Evolutionary conservation across 495 filamentous ascomycete species (phyloP).

Genomic region (Podospora appendiculata): DNA sequence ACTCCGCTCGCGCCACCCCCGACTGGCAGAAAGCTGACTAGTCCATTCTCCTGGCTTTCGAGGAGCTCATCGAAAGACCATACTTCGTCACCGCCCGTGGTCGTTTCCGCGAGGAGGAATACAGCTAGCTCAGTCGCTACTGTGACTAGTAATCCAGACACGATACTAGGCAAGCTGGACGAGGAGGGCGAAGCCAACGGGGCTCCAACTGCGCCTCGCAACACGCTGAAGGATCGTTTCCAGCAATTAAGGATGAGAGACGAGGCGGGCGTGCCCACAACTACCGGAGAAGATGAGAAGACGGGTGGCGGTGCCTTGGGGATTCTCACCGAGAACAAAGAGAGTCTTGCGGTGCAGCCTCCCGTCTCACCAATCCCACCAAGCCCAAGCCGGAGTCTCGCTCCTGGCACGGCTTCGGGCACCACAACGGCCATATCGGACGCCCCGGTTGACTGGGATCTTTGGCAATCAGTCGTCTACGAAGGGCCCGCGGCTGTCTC

Average conservation of each 20-base stretch:
- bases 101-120: constrained; percentile 47
- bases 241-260: constrained; percentile 75
- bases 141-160: constrained; percentile 63
- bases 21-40: constrained; percentile 58
- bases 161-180: constrained; percentile 62
- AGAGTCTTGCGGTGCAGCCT: constrained; percentile 23
- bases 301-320: constrained; percentile 21
- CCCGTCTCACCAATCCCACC: constrained; percentile 42
- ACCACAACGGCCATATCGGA: constrained; percentile 59
- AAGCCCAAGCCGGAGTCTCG: constrained; percentile 49
- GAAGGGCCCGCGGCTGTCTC: constrained; percentile 83
- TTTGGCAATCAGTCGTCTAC: constrained; percentile 95
- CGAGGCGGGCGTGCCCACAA: constrained; percentile 53
- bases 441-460: constrained; percentile 83
- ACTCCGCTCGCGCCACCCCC: constrained; percentile 21
- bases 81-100: constrained; percentile 44
- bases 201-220: constrained; percentile 41
- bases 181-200: constrained; percentile 40
- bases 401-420: constrained; percentile 77
- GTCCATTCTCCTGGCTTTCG: constrained; percentile 83
- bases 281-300: constrained; percentile 43
- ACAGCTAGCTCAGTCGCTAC: constrained; percentile 71
- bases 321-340: constrained; percentile 40
- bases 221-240: constrained; percentile 78
- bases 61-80: constrained; percentile 59